A percentile compares a stretch with the other conserved stretches of the same genome.
These are phyloP conservation scores for Castanospermum australe DNA, from an alignment of 306 rosid genomes.

Conservation along the genomic window DNA sequence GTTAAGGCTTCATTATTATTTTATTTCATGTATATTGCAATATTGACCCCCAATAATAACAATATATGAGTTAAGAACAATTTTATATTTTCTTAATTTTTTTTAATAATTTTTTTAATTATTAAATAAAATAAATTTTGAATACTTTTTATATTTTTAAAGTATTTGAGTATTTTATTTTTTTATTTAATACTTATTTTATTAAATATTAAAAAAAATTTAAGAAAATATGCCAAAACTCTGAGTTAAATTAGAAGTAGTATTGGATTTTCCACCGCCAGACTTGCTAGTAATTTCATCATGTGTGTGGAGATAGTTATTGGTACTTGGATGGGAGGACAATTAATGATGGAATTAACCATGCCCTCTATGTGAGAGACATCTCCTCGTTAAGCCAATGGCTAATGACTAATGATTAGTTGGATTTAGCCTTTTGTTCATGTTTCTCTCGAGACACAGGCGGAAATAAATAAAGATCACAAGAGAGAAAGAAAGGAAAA, in stretches of 20 bases:
- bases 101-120: too few species aligned
- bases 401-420: constrained; percentile 44
- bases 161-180: too few species aligned
- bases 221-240: too few species aligned
- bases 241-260: background rate
- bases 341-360: constrained; percentile 17
- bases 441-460: constrained; percentile 16
- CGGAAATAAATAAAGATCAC: background rate
- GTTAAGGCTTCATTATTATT: background rate
- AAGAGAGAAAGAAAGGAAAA: background rate
- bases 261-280: background rate
- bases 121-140: too few species aligned
- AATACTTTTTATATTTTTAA: too few species aligned
- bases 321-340: constrained; percentile 7
- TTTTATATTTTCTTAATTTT: too few species aligned
- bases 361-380: constrained; percentile 36
- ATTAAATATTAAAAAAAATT: too few species aligned
- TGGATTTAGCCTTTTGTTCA: constrained; percentile 19
- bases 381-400: constrained; percentile 12
- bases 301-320: background rate
- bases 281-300: background rate
- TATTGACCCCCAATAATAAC: background rate
- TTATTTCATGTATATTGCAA: background rate
- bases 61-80: too few species aligned
- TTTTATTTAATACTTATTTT: too few species aligned